These are phyloP conservation scores for Lavandula angustifolia DNA, from an alignment of 257 asterid genomes.

Conservation along the genomic window DNA sequence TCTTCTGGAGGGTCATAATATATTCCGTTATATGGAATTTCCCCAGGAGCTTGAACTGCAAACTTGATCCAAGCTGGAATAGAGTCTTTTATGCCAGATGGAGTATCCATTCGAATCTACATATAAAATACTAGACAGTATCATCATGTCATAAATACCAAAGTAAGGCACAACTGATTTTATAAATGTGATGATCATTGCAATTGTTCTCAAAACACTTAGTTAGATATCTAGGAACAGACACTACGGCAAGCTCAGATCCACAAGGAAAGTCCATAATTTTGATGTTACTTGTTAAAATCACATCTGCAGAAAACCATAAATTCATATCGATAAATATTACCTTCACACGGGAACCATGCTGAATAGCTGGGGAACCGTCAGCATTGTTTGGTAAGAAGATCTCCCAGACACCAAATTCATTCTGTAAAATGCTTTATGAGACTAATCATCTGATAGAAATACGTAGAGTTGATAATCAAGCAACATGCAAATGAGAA, in stretches of 20 bases:
- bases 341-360: conserved; percentile 98
- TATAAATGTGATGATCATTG: background rate
- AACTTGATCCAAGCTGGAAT: conserved; percentile 99
- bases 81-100: conserved; percentile 94
- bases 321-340: background rate
- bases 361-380: conserved; percentile 92
- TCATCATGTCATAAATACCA: conserved; percentile 20
- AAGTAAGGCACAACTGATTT: background rate
- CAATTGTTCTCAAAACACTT: conserved; percentile 12
- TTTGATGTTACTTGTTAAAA: conserved; percentile 3
- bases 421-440: conserved; percentile 64
- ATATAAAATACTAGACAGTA: conserved; percentile 24
- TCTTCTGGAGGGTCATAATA: conserved; percentile 97
- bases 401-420: conserved; percentile 96
- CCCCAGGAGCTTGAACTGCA: conserved; percentile 93
- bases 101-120: conserved; percentile 98
- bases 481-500: conserved; percentile 22
- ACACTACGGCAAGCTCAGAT: conserved; percentile 17
- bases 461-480: background rate
- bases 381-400: conserved; percentile 93
- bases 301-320: conserved; percentile 5
- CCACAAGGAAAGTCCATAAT: conserved; percentile 20
- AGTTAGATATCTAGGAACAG: conserved; percentile 10
- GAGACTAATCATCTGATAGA: conserved; percentile 25
- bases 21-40: conserved; percentile 91